Evolutionary conservation across 1,284 basidiomycete genomes (phyloP).

Genomic region (Ustilago trichophora): DNA sequence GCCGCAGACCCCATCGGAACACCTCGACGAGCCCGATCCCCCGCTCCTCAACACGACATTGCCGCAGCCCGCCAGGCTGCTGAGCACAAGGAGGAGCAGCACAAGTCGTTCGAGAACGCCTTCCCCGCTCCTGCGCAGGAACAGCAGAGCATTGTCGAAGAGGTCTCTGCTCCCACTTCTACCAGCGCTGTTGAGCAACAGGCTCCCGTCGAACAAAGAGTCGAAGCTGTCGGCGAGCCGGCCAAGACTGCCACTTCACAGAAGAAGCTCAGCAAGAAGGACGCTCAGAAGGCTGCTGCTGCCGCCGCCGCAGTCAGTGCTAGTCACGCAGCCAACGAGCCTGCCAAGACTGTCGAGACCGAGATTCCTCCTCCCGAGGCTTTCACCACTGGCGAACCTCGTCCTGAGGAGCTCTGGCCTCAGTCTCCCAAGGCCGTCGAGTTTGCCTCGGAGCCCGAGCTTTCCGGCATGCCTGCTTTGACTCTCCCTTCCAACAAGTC

Average conservation of each 20-base stretch:
- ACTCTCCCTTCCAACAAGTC: too few species aligned
- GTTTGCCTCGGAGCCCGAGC: conserved; percentile 54
- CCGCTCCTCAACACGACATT: conserved; percentile 28
- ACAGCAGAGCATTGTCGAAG: background rate
- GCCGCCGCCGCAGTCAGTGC: conserved; percentile 14
- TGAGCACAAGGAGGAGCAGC: conserved; percentile 30
- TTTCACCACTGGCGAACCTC: conserved; percentile 30
- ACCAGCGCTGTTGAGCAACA: conserved; percentile 6
- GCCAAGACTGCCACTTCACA: conserved; percentile 12
- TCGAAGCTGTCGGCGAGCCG: conserved; percentile 2
- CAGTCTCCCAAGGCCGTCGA: conserved; percentile 59
- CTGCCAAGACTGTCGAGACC: conserved; percentile 9
- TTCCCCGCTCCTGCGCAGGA: conserved; percentile 26
- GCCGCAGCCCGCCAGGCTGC: conserved; percentile 1
- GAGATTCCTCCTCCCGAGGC: conserved; percentile 29
- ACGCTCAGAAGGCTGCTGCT: conserved; percentile 26
- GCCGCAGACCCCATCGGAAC: conserved; percentile 45
- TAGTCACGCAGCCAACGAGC: conserved; percentile 2
- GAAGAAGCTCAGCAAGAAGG: conserved; percentile 28
- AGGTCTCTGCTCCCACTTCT: background rate
- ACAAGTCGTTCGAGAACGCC: conserved; percentile 37
- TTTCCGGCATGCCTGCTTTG: conserved; percentile 34
- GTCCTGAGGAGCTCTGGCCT: conserved; percentile 58
- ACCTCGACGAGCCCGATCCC: conserved; percentile 42
- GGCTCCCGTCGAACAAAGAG: background rate